These are phyloP conservation scores for Mallotus nudiflorus DNA, from an alignment of 345 rosid genomes.

Conservation along the genomic window DNA sequence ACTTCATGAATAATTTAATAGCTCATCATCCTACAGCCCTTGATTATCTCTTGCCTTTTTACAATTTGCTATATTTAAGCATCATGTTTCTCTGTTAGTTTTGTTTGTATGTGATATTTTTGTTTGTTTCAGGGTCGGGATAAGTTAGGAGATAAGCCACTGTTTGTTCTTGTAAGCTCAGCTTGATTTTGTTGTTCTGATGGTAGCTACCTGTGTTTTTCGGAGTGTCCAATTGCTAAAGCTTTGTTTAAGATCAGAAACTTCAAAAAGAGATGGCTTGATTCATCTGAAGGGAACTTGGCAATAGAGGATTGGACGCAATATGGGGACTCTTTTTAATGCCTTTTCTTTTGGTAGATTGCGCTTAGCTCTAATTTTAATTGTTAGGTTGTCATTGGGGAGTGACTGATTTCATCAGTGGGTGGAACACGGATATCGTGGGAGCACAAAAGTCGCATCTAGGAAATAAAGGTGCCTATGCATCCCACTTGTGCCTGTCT, in stretches of 20 bases:
- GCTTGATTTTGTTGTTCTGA: constrained; percentile 23
- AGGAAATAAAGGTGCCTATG: no score
- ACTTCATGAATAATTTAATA: no score
- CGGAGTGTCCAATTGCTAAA: constrained; percentile 13
- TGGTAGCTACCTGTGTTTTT: constrained; percentile 4
- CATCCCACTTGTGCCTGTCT: constrained; percentile 1
- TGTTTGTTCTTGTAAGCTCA: constrained; percentile 71
- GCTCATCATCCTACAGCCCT: no score
- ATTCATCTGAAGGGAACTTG: constrained; percentile 3
- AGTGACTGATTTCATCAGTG: neutral
- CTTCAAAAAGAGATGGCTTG: neutral
- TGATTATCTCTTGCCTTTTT: no score
- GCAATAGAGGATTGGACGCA: neutral
- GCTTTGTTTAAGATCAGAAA: constrained; percentile 16
- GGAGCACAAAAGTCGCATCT: neutral
- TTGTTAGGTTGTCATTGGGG: neutral
- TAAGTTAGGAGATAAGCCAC: constrained; percentile 67
- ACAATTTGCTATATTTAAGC: no score
- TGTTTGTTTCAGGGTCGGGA: constrained; percentile 67
- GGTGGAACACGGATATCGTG: neutral
- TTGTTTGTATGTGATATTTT: neutral
- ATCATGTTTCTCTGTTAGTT: neutral
- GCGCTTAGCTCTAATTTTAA: neutral
- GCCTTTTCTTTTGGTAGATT: neutral
- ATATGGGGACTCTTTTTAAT: neutral